phyloP scores from a whole-genome alignment of 2,329 filamentous ascomycete genomes.

The Monilinia laxa region DNA sequence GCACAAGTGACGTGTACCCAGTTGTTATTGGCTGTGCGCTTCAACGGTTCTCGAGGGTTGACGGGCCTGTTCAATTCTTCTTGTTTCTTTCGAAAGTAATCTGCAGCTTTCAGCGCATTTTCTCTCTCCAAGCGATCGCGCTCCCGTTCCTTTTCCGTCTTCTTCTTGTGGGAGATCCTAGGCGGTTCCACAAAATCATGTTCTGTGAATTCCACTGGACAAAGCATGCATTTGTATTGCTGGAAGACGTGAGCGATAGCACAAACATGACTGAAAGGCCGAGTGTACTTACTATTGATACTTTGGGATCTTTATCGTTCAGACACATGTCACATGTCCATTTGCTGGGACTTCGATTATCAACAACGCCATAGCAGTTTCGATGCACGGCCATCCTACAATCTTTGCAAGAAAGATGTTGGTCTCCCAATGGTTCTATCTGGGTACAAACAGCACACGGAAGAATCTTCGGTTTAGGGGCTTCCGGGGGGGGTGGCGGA shows the following conservation, averaged over 20 bases:
- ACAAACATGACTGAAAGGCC: slow-evolving; percentile 30
- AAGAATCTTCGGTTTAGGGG: slow-evolving; percentile 73
- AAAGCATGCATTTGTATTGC: slow-evolving; percentile 91
- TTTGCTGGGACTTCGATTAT: slow-evolving; percentile 65
- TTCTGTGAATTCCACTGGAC: slow-evolving; percentile 77
- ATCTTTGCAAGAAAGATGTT: slow-evolving; percentile 77
- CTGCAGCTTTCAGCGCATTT: slow-evolving; percentile 72
- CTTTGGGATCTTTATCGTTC: slow-evolving; percentile 87
- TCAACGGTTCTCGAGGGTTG: slow-evolving; percentile 84
- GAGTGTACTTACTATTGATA: slow-evolving; percentile 74
- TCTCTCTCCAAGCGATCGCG: slow-evolving; percentile 85
- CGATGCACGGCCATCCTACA: slow-evolving; percentile 91
- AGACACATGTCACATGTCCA: slow-evolving; percentile 96
- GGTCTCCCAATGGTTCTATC: slow-evolving; percentile 68
- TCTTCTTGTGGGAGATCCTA: slow-evolving; percentile 80
- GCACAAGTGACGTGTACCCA: slow-evolving; percentile 97
- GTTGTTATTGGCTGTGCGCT: slow-evolving; percentile 93
- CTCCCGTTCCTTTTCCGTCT: slow-evolving; percentile 86
- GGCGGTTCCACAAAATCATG: slow-evolving; percentile 82
- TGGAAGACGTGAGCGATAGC: slow-evolving; percentile 41
- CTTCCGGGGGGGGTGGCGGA: slow-evolving; percentile 67
- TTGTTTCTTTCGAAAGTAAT: slow-evolving; percentile 81
- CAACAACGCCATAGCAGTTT: slow-evolving; percentile 82
- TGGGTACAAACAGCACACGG: slow-evolving; percentile 84
- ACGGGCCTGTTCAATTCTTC: slow-evolving; percentile 79